Evolutionary conservation across 495 filamentous ascomycete species (phyloP), one percentile per base, ranked within the genome.

Genomic region (Daldinia grandis): DNA sequence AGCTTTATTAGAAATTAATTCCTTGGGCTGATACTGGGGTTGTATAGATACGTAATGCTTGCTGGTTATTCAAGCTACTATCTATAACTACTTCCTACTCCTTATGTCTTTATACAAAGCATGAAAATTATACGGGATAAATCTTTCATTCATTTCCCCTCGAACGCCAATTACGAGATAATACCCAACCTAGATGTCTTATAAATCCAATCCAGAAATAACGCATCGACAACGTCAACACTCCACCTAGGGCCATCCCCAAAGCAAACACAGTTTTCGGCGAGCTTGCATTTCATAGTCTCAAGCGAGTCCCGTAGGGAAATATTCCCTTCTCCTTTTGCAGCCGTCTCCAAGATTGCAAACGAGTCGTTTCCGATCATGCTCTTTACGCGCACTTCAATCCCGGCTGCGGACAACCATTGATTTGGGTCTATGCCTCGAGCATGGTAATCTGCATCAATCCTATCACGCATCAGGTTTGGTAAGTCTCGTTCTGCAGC

Each of bases 221-320:
- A 19, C 3, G 51, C 54, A 27, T 69, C 66, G 15, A 69, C 59
- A 42, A 57, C 5, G 33, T 69, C 66, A n/a, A 64, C 54, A 21
- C 25, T 38, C 66, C 66, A 69, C 33, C 66, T 63, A 6, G 66
- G 66, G 24, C 59, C 66, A 30, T 69, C 66, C 6, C 66, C 66
- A 21, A 69, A 69, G 28, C 66, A 69, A 27, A 69, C 28, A n/a
- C 60, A 58, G n/a, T 54, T 69, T 21, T 69, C 66, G 7, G 33
- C 25, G 8, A 69, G 66, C 28, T 25, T 64, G 35, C 66, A 69
- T 51, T 68, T 53, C 4, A 62, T 58, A 12, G 8, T 37, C 54
- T 53, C 54, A 10, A 63, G 56, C 5, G 40, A 38, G n/a, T 53
- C 5, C 12, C 28, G 59, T 24, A 58, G 9, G 2, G 24, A 53